Evolutionary conservation across 192 early-diverging fungal species (phyloP).

Genomic region (Coemansia sp.): DNA sequence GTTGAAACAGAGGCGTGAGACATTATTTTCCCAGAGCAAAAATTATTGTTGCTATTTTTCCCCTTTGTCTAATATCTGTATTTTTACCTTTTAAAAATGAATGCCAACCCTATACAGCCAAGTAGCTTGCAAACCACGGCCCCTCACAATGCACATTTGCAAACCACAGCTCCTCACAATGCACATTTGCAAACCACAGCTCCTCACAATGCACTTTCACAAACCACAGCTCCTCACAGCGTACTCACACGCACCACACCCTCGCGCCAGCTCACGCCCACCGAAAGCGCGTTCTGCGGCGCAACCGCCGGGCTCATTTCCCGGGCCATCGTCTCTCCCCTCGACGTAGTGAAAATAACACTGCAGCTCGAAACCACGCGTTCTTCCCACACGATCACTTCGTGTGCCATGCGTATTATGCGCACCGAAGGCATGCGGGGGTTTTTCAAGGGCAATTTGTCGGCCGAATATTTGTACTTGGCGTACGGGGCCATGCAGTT

Average conservation of each 20-base stretch:
- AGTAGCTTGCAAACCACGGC: background rate
- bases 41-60: too few relatives aligned
- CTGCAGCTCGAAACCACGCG: constrained; percentile 54
- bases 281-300: constrained; percentile 44
- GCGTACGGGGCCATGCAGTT: constrained; percentile 90
- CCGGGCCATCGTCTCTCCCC: constrained; percentile 82
- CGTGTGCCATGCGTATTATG: constrained; percentile 68
- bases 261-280: constrained; percentile 25
- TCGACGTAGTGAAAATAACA: constrained; percentile 94
- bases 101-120: background rate
- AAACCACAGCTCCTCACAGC: background rate
- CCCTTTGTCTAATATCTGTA: too few relatives aligned
- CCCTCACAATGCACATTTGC: background rate
- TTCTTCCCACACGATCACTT: constrained; percentile 58
- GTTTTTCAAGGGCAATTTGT: constrained; percentile 91
- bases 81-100: background rate
- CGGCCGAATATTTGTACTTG: constrained; percentile 91
- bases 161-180: background rate
- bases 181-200: background rate
- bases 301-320: constrained; percentile 50
- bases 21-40: too few relatives aligned
- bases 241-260: constrained; percentile 33
- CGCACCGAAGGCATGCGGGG: constrained; percentile 80
- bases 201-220: background rate
- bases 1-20: too few relatives aligned